Percentiles rank a stretch among this genome's conserved stretches.
Evolutionary conservation across 129 eudicot species (phyloP).

Genomic region (Dittrichia graveolens): DNA sequence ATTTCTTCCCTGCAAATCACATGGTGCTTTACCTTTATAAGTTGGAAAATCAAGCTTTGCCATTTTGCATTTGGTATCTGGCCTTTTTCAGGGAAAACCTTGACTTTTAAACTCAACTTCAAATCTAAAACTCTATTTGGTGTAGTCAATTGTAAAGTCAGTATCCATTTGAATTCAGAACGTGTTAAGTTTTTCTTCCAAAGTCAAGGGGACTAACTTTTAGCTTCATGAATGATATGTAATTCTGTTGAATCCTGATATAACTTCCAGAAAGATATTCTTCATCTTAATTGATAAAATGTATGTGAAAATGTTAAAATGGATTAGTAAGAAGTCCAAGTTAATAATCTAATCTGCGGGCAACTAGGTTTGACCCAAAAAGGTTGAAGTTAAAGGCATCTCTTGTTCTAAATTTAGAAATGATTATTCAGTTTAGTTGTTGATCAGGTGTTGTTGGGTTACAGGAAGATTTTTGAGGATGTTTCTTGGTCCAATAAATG

Average conservation of each 20-base stretch:
- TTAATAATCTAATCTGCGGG: background rate
- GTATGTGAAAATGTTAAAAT: background rate
- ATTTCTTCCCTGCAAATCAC: constrained; percentile 91
- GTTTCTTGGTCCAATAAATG: constrained; percentile 94
- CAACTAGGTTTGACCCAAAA: background rate
- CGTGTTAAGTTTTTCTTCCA: background rate
- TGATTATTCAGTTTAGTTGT: background rate
- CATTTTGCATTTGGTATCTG: constrained; percentile 6
- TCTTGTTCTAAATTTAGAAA: background rate
- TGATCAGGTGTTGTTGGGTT: constrained; percentile 24
- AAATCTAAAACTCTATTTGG: constrained; percentile 10
- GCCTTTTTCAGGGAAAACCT: background rate
- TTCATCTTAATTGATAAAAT: constrained; percentile 1
- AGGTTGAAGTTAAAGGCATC: background rate
- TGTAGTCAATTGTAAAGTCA: background rate
- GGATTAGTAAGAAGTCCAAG: no score
- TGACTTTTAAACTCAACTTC: background rate
- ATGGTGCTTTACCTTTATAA: constrained; percentile 43
- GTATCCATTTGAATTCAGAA: background rate
- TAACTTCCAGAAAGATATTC: background rate
- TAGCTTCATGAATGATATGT: constrained; percentile 18
- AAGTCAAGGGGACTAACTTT: constrained; percentile 2
- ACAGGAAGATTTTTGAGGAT: constrained; percentile 79
- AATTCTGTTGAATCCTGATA: constrained; percentile 14
- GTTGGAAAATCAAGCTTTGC: background rate